phyloP scores from a whole-genome alignment of 805 yeast genomes.

The Komagataella ulmi region DNA sequence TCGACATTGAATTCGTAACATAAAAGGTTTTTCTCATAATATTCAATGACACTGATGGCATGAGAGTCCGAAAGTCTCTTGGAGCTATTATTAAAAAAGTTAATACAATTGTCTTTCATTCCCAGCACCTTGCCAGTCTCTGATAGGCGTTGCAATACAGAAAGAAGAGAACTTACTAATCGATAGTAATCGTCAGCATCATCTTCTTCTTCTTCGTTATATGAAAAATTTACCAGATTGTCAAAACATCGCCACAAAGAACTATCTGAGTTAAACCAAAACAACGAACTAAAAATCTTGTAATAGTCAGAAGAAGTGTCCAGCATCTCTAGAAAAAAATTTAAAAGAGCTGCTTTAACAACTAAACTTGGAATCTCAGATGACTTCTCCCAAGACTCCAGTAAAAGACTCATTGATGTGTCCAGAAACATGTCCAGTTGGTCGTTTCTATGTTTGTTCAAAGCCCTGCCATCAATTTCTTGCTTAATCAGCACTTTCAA shows the following conservation, averaged over 20 bases:
- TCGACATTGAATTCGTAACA: conserved; percentile 39
- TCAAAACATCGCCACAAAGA: not conserved
- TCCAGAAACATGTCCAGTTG: conserved; percentile 4
- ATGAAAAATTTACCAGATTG: not conserved
- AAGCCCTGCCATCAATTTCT: not conserved
- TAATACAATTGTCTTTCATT: conserved; percentile 3
- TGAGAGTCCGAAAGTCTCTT: conserved; percentile 8
- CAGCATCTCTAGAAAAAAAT: not conserved
- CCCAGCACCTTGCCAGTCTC: conserved; percentile 3
- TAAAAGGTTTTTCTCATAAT: conserved; percentile 31
- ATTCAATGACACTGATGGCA: conserved; percentile 26
- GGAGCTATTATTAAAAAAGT: conserved; percentile 9
- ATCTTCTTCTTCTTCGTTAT: not conserved
- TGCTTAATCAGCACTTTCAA: not conserved
- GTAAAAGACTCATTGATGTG: not conserved
- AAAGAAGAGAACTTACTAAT: not conserved
- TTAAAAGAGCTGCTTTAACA: not conserved
- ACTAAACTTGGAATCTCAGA: not conserved
- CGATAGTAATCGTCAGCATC: not conserved
- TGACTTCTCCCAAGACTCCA: not conserved
- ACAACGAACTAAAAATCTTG: not conserved
- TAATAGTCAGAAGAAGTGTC: not conserved
- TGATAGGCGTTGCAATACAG: not conserved
- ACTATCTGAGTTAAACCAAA: not conserved
- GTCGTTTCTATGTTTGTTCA: conserved; percentile 6